These are phyloP conservation scores for Oxytropis ochrocephala DNA, from an alignment of 306 rosid species.

Conservation along the genomic window DNA sequence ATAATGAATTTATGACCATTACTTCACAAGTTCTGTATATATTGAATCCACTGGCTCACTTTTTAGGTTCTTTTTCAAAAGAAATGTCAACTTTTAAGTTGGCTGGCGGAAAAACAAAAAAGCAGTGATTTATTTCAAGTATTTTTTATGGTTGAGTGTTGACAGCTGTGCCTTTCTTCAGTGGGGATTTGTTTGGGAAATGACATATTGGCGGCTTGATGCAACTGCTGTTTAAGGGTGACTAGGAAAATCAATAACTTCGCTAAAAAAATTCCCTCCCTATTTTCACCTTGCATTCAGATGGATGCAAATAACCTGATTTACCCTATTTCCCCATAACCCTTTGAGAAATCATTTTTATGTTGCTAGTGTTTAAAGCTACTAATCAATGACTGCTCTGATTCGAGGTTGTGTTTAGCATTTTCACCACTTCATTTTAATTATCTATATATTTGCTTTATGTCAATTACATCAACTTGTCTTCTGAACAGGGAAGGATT, in stretches of 20 bases:
- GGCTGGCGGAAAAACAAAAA: not conserved
- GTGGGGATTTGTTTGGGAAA: not conserved
- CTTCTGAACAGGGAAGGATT: conserved; percentile 73
- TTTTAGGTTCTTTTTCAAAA: not conserved
- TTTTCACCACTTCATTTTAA: not conserved
- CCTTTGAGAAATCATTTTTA: not conserved
- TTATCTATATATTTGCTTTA: not conserved
- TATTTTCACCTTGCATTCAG: not conserved
- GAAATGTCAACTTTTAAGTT: not conserved
- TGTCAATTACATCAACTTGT: conserved; percentile 8
- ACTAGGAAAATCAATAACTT: not conserved
- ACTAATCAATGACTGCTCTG: not conserved
- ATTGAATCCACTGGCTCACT: not conserved
- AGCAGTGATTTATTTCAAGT: not conserved
- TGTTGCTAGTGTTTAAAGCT: not conserved
- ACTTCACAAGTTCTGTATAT: not conserved
- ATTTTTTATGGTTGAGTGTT: not conserved
- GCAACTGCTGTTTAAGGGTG: not conserved
- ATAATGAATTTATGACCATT: not conserved
- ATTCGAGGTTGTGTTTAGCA: not conserved
- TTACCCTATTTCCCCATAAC: not conserved
- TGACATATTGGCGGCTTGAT: not conserved
- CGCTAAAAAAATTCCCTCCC: not conserved
- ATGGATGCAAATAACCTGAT: not conserved
- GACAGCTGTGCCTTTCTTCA: not conserved